Base-by-base conservation (phyloP, 768 basidiomycete species). In the Suillus brevipes region DNA sequence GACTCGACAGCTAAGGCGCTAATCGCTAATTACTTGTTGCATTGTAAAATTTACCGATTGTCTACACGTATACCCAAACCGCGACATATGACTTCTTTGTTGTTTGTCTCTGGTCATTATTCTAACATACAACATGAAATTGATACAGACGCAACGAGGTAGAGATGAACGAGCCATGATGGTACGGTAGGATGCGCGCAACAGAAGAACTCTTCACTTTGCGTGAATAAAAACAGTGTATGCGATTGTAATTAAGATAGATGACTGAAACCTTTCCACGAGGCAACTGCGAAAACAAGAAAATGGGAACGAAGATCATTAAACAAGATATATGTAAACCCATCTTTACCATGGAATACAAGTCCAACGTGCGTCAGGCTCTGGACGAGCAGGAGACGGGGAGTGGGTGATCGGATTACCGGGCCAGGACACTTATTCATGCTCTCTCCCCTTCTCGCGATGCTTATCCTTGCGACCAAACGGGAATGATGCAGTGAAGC, bases 401-500 rank as follows among this genome's bases (percentile, higher is more conserved):
- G 34, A 36, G 52, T 13, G 18, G 45, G 49, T 40, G 60, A 36
- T 58, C 18, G 37, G 45, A n/a, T 56, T 3, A 38, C 40, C 9
- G 28, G 37, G 55, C 55, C 40, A 47, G 37, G 43, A 62, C 69
- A 58, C 66, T 72, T 66, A 59, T 42, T 69, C 52, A 57, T 64
- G 61, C 40, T 79, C 79, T 66, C 75, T 78, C 28, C 81, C 80
- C 68, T 78, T 81, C 28, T 81, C 78, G 71, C 81, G 82, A 40
- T 79, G 73, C 73, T 78, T 86, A 62, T 87, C 84, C 73, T 84
- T 74, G 81, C 83, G 78, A 81, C 84, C 72, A 67, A 91, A 84
- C 58, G 78, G 78, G 68, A 86, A 85, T 58, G 87, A 85, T 59
- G 84, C 81, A 28, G 83, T 83, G 64, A 92, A 73, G 73, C 91